Percentiles rank a stretch among this genome's conserved stretches.
phyloP scores from a whole-genome alignment of 768 basidiomycete species.

The Mycena pura region DNA sequence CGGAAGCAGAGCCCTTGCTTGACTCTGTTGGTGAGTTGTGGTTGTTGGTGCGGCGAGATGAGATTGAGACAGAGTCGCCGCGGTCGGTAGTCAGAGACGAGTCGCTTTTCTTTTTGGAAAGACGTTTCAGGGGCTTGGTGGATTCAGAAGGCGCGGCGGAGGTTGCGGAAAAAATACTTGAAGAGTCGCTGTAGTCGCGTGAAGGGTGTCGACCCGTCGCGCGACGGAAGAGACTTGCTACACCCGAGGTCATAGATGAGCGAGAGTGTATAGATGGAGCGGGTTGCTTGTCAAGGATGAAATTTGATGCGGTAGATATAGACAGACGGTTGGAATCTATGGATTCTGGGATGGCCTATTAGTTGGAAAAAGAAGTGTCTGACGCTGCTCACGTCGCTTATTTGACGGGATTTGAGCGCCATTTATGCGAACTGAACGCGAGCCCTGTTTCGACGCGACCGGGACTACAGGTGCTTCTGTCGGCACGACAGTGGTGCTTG shows the following conservation, averaged over 20 bases:
- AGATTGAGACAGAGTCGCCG: slow-evolving; percentile 50
- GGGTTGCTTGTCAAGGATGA: slow-evolving; percentile 39
- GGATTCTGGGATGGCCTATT: slow-evolving; percentile 29
- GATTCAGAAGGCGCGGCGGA: slow-evolving; percentile 22
- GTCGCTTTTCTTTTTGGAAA: slow-evolving; percentile 58
- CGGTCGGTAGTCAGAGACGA: slow-evolving; percentile 55
- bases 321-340: slow-evolving; percentile 48
- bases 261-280: slow-evolving; percentile 61
- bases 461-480: slow-evolving; percentile 70
- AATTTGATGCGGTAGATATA: slow-evolving; percentile 44
- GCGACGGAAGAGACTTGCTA: slow-evolving; percentile 60
- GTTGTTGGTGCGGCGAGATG: slow-evolving; percentile 49
- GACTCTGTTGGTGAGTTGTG: slow-evolving; percentile 34
- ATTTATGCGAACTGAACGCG: slow-evolving; percentile 38
- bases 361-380: slow-evolving; percentile 3
- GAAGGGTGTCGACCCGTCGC: slow-evolving; percentile 49
- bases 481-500: slow-evolving; percentile 62
- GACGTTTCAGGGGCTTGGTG: slow-evolving; percentile 20
- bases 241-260: slow-evolving; percentile 56
- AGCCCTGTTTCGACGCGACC: slow-evolving; percentile 35
- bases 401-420: slow-evolving; percentile 36
- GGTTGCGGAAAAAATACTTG: slow-evolving; percentile 44
- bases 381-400: slow-evolving; percentile 39
- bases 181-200: slow-evolving; percentile 55
- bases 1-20: slow-evolving; percentile 48